A percentile compares a stretch with the other conserved stretches of the same genome.
These are phyloP conservation scores for Laetiporus sulphureus DNA, from an alignment of 1,284 basidiomycete species.

Conservation along the genomic window DNA sequence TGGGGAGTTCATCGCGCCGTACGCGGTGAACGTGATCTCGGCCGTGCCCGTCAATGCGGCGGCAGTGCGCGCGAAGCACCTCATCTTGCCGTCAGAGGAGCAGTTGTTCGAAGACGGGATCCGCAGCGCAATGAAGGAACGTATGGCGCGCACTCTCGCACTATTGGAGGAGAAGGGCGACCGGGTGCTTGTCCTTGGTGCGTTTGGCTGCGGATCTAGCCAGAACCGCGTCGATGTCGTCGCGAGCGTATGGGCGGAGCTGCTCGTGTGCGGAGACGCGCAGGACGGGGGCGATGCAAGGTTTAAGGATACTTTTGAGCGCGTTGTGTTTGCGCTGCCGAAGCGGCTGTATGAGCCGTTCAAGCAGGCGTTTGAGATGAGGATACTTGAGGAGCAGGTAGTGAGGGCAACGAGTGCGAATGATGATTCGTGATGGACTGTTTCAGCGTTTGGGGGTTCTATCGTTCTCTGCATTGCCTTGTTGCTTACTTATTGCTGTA, in stretches of 20 bases:
- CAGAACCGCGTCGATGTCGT: constrained; percentile 41
- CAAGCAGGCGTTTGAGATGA: constrained; percentile 35
- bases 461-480: too few species aligned
- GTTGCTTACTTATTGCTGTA: too few species aligned
- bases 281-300: constrained; percentile 22
- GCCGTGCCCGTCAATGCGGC: constrained; percentile 38
- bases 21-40: constrained; percentile 38
- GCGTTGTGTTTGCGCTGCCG: constrained; percentile 39
- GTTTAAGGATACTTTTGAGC: constrained; percentile 37
- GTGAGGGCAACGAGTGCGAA: constrained; percentile 20
- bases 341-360: constrained; percentile 32
- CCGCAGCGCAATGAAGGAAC: constrained; percentile 31
- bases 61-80: constrained; percentile 34
- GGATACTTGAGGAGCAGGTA: constrained; percentile 35
- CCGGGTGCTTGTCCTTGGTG: constrained; percentile 37
- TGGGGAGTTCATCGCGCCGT: constrained; percentile 34
- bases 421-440: too few species aligned
- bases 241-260: constrained; percentile 53
- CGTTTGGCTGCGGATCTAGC: constrained; percentile 40
- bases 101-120: constrained; percentile 34
- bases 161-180: constrained; percentile 41
- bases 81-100: constrained; percentile 28
- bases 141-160: constrained; percentile 36
- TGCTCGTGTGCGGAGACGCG: constrained; percentile 35
- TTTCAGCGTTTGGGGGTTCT: too few species aligned